These are phyloP conservation scores for Baorangia bicolor DNA, from an alignment of 768 basidiomycete genomes.

Conservation along the genomic window DNA sequence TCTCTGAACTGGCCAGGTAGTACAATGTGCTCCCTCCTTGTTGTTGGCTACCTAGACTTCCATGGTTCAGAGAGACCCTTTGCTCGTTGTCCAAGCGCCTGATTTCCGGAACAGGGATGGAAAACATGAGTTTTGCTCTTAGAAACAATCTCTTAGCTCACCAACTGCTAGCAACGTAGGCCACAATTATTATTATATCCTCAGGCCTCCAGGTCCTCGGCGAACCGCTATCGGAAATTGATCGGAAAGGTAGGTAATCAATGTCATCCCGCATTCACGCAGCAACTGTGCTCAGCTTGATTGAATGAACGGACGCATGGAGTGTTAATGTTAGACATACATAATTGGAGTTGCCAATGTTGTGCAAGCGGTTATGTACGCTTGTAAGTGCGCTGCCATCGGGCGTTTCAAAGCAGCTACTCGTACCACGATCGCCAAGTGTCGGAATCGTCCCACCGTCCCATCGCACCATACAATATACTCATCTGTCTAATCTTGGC, in stretches of 20 bases:
- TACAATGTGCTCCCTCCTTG: too few species aligned
- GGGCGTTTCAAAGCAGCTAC: neutral
- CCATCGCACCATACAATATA: neutral
- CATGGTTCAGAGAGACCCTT: neutral
- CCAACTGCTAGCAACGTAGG: neutral
- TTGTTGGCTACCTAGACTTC: neutral
- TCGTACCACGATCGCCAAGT: neutral
- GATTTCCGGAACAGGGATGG: conserved; percentile 58
- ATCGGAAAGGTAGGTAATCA: neutral
- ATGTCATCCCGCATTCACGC: neutral
- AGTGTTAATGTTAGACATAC: neutral
- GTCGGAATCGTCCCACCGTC: neutral
- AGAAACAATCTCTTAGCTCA: conserved; percentile 52
- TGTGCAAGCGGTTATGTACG: neutral
- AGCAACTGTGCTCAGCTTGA: neutral
- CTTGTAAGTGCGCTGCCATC: neutral
- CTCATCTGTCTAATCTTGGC: neutral
- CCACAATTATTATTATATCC: neutral
- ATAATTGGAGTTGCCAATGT: neutral
- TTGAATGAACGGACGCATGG: neutral
- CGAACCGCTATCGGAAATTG: neutral
- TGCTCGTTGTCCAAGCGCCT: conserved; percentile 34
- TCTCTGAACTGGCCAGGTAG: too few species aligned
- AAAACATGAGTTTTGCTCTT: conserved; percentile 74
- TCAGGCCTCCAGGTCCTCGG: neutral